Percentiles rank a stretch among this genome's conserved stretches.
Evolutionary conservation across 352 stramenopile species (phyloP).

Genomic region (Phytophthora chlamydospora): DNA sequence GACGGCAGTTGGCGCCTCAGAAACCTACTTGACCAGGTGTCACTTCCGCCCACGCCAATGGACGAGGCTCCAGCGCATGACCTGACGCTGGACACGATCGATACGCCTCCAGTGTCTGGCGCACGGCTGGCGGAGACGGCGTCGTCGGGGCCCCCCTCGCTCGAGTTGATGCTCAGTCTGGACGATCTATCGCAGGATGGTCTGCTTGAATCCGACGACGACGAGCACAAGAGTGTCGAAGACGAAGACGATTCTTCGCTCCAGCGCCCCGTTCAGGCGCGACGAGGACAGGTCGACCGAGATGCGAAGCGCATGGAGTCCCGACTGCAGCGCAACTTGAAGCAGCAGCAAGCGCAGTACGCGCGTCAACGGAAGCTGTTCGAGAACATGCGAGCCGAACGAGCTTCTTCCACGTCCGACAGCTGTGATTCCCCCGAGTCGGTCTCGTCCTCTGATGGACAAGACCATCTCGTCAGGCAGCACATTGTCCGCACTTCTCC

Average conservation of each 20-base stretch:
- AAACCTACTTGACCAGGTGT: conserved; percentile 25
- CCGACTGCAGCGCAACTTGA: conserved; percentile 58
- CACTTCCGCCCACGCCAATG: conserved; percentile 15
- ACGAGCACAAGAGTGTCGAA: conserved; percentile 13
- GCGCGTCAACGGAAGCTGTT: conserved; percentile 64
- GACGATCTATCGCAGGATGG: conserved; percentile 48
- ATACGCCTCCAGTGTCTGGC: conserved; percentile 5
- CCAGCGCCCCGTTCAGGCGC: conserved; percentile 4
- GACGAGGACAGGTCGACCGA: conserved; percentile 22
- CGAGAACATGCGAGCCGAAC: conserved; percentile 49
- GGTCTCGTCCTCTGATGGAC: conserved; percentile 5
- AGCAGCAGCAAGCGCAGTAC: conserved; percentile 69
- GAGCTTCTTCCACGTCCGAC: conserved; percentile 19
- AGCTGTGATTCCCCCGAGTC: conserved; percentile 8
- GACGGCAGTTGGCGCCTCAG: conserved; percentile 21
- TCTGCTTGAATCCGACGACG: conserved; percentile 7
- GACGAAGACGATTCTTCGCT: conserved; percentile 12
- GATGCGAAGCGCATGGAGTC: conserved; percentile 48
- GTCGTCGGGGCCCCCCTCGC: conserved; percentile 9
- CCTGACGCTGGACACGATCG: conserved; percentile 7
- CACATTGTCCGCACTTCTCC: not conserved
- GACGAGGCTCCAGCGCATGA: conserved; percentile 15
- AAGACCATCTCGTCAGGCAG: not conserved
- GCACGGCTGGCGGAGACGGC: not conserved
- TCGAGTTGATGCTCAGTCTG: conserved; percentile 45